Base-by-base conservation (phyloP, 2,329 filamentous ascomycete species). In the Talaromyces verruculosus region DNA sequence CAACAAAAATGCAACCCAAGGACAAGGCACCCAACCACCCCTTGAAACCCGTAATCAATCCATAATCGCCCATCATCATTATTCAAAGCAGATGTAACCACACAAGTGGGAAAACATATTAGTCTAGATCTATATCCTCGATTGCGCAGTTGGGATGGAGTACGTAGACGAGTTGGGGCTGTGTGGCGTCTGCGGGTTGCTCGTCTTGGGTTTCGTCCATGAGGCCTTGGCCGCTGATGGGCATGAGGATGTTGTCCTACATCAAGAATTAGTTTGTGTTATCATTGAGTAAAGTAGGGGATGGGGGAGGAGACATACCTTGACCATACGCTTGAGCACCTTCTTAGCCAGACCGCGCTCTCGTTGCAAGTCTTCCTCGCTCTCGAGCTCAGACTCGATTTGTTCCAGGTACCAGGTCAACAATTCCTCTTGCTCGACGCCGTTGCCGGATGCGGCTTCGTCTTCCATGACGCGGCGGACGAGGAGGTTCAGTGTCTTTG, bases 241-340 rank as follows among this genome's bases (percentile, higher is more conserved):
- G 82, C 79, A 86, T 84, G 59, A 88, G 76, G 19, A 87, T 84
- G 71, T 86, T 85, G 72, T 89, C 87, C 85, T 85, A 67, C 35
- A 65, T 33, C 13, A 2, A 67, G n/a, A 22, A 28, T 64, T 58
- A 67, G 63, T n/a, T 10, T 66, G 15, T 45, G 65, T 7, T 47
- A 58, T 66, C 43, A 35, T 37, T 37, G 35, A 58, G 47, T 60
- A 62, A 45, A 28, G 10, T 22, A 66, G 53, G 37, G 43, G 30
- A 37, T 13, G 65, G 45, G 53, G 60, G 63, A 3, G 3, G 35
- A 35, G 66, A 80, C 87, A 74, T 83, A 95, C 93, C 89, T 95
- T 97, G 75, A 97, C 91, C 90, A 98, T 96, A 79, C 92, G 90
- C 85, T 91, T 96, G 71, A 99, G 80, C 63, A 99, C 94, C 85